Evolutionary conservation across 129 eudicot species (phyloP), one percentile per base, ranked within the genome.

Genomic region (Artemisia annua): DNA sequence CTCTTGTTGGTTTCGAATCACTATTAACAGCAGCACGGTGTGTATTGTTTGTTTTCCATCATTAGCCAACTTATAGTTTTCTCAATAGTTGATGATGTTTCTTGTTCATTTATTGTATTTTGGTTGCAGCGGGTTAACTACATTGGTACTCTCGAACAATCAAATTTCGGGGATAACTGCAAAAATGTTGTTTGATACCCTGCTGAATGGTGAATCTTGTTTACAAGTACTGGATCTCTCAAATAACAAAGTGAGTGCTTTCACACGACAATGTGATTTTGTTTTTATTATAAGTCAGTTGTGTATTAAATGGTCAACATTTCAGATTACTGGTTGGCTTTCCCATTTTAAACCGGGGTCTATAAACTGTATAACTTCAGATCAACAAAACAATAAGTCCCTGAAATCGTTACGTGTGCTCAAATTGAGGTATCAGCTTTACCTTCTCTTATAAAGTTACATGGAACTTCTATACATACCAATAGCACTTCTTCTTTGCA

Each of bases 251-350:
- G 98, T 93, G 75, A 74, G 96, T 80, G 30, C 20, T 53, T 58
- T 26, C 74, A 46, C 49, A 35, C 17, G 17, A 35, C 55, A 16
- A 54, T 62, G 58, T 57, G 55, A 50, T 59, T 48, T 12, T 15
- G 7, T 19, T 75, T 62, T 61, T 51, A 63, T 44, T 35, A 7
- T 67, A 11, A 67, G 28, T 48, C 7, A 6, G 55, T 13, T 39
- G 48, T 11, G 59, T 28, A 51, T 75, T 71, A 13, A 16, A n/a
- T 30, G 52, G 30, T 52, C 53, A 20, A 68, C 39, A 63, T 66
- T 78, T 77, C 88, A 90, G 98, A 86, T 89, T 65, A 70, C 89
- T 26, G 93, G 96, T 46, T 93, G 87, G 81, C 93, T 92, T 67
- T 89, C 89, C 67, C 89, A 82, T 82, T 81, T 87, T 71, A 82